phyloP scores from a whole-genome alignment of 116 monocot species.

The Papilionanthe hybrid region DNA sequence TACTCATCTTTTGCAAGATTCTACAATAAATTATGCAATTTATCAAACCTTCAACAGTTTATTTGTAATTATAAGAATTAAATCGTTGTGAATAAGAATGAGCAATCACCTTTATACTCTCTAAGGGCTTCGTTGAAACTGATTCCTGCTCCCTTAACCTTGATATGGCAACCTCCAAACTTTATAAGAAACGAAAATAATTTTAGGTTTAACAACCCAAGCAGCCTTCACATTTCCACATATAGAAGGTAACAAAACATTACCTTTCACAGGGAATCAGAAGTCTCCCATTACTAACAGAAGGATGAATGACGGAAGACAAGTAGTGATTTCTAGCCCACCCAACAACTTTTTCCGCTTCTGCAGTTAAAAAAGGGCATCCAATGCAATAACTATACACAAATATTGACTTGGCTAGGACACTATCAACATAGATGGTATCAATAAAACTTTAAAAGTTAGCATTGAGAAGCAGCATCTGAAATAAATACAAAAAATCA shows the following conservation, averaged over 20 bases:
- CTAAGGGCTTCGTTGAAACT: conserved; percentile 44
- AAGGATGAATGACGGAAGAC: conserved; percentile 54
- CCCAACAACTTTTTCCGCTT: conserved; percentile 81
- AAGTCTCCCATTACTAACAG: conserved; percentile 54
- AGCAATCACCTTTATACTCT: conserved; percentile 60
- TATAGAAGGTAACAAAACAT: background rate
- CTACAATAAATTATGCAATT: conserved; percentile 41
- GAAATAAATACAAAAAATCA: background rate
- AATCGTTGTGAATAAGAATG: background rate
- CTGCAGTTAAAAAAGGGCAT: conserved; percentile 34
- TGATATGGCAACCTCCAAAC: conserved; percentile 73
- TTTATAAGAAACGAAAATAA: conserved; percentile 21
- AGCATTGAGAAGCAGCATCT: background rate
- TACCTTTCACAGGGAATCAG: conserved; percentile 83
- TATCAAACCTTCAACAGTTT: conserved; percentile 7
- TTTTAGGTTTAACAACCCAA: background rate
- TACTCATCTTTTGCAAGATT: conserved; percentile 89
- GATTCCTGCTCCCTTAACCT: conserved; percentile 68
- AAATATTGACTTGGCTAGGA: background rate
- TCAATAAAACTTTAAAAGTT: background rate
- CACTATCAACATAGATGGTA: background rate
- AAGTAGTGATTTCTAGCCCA: conserved; percentile 94
- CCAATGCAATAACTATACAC: background rate
- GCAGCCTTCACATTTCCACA: background rate
- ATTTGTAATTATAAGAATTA: background rate